Conservation (phyloP, 1,284 basidiomycete genomes). For the Dichomitus squalens region DNA sequence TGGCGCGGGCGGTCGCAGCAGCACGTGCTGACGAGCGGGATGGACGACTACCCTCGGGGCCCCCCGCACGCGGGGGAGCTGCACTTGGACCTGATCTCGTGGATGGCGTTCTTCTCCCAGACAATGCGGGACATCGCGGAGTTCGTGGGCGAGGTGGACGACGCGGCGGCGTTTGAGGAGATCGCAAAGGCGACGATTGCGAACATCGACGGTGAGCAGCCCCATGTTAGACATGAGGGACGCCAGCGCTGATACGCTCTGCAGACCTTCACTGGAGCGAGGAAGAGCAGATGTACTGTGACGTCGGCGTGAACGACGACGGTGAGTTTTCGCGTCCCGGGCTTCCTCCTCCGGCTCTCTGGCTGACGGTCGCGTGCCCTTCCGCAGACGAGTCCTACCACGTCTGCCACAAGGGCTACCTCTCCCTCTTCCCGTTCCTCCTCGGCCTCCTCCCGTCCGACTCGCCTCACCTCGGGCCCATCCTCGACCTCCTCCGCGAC, state of each 20-base stretch:
- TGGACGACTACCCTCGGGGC: conserved; percentile 94
- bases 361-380: not conserved
- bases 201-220: conserved; percentile 80
- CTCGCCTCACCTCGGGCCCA: conserved; percentile 77
- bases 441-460: conserved; percentile 75
- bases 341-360: not conserved
- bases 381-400: conserved; percentile 83
- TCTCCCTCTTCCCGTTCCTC: conserved; percentile 92
- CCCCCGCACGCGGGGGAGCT: conserved; percentile 89
- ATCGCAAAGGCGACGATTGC: conserved; percentile 80
- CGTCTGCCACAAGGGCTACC: conserved; percentile 90
- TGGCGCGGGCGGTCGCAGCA: conserved; percentile 90
- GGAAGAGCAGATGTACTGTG: conserved; percentile 90
- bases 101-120: conserved; percentile 92
- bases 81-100: conserved; percentile 89
- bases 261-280: conserved; percentile 93
- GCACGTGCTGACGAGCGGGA: conserved; percentile 90
- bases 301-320: conserved; percentile 81
- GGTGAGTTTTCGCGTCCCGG: conserved; percentile 48
- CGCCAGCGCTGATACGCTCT: too few species aligned
- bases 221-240: not conserved
- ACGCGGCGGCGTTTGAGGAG: conserved; percentile 72
- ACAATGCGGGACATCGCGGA: conserved; percentile 88
- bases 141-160: conserved; percentile 83
- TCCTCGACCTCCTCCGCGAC: conserved; percentile 80